These are phyloP conservation scores for Cordyceps pruinosa DNA, from an alignment of 2,329 filamentous ascomycete species.

Conservation along the genomic window DNA sequence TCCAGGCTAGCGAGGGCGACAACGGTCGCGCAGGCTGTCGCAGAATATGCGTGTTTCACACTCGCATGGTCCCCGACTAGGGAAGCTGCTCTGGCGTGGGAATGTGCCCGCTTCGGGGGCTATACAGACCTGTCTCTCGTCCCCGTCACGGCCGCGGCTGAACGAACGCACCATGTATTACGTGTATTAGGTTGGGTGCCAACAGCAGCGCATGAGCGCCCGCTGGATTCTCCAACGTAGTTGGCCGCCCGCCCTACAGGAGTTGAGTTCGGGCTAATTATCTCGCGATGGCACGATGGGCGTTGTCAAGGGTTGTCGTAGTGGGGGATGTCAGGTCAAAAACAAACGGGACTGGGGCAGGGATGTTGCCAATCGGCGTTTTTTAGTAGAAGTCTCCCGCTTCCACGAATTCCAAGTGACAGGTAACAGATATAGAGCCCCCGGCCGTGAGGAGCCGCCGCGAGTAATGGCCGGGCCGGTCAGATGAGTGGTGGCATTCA, in stretches of 20 bases:
- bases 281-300: neutral
- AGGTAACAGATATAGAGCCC: neutral
- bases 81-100: no score
- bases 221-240: neutral
- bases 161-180: no score
- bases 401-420: neutral
- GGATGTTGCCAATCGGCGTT: neutral
- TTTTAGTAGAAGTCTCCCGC: neutral
- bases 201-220: neutral
- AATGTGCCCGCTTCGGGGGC: neutral
- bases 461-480: neutral
- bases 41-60: neutral
- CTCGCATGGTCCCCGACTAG: neutral
- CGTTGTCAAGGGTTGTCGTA: neutral
- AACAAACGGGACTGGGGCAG: neutral
- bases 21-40: neutral
- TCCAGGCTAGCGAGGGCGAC: neutral
- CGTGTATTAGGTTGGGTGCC: neutral
- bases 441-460: neutral
- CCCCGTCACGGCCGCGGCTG: neutral
- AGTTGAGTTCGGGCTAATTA: neutral
- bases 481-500: neutral
- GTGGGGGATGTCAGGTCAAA: neutral
- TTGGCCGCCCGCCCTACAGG: neutral
- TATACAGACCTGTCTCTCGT: neutral